These are phyloP conservation scores for Elongisporangium anandrum DNA, from an alignment of 352 stramenopile species.

Conservation along the genomic window DNA sequence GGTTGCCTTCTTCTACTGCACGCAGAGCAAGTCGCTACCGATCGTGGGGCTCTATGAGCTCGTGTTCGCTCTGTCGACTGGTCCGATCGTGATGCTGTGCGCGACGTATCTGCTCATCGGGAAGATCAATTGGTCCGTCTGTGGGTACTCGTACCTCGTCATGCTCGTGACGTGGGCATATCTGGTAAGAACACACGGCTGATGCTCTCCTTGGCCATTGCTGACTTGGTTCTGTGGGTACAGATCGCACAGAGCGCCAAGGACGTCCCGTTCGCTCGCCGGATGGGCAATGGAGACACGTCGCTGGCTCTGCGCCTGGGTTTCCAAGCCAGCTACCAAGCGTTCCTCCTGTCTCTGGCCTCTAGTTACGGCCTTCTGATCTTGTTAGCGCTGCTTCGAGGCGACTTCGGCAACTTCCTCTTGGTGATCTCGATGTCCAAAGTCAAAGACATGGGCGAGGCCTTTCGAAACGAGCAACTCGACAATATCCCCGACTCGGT, in stretches of 20 bases:
- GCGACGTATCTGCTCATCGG: constrained; percentile 49
- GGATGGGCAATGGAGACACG: constrained; percentile 33
- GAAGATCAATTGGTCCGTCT: constrained; percentile 30
- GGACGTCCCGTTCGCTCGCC: constrained; percentile 68
- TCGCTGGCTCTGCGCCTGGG: constrained; percentile 57
- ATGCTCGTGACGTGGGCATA: constrained; percentile 57
- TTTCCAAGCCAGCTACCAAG: constrained; percentile 57
- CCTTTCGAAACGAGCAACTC: constrained; percentile 65
- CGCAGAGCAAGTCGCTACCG: constrained; percentile 19
- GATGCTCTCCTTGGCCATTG: neutral
- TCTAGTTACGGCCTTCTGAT: constrained; percentile 50
- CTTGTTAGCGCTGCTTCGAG: constrained; percentile 38
- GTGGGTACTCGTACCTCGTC: constrained; percentile 53
- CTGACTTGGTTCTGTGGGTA: neutral
- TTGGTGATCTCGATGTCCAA: constrained; percentile 48
- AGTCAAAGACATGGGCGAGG: constrained; percentile 65
- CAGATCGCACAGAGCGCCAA: constrained; percentile 61
- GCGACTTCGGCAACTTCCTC: constrained; percentile 66
- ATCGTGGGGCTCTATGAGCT: constrained; percentile 51
- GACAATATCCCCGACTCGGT: constrained; percentile 51
- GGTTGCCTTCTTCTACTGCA: constrained; percentile 57
- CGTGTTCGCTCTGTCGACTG: constrained; percentile 35
- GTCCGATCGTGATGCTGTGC: constrained; percentile 51
- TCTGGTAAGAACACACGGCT: constrained; percentile 14
- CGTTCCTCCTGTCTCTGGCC: constrained; percentile 58